Conservation (phyloP, 306 rosid genomes). For the Lithocarpus polystachyus region DNA sequence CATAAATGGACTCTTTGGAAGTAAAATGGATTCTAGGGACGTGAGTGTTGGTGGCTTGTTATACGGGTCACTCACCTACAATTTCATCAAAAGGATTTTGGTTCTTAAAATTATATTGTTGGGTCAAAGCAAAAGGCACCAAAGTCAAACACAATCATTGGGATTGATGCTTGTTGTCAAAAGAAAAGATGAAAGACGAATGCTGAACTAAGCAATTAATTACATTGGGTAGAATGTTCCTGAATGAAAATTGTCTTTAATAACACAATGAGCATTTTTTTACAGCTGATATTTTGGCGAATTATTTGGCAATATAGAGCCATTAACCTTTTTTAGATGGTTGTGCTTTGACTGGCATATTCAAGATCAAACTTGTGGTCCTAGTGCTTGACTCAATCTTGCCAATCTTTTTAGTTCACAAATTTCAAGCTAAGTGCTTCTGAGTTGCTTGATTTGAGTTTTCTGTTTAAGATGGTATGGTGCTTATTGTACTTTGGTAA, state of each 20-base stretch:
- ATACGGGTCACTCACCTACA: not conserved
- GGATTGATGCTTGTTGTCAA: not conserved
- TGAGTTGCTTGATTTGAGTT: not conserved
- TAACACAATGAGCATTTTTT: not conserved
- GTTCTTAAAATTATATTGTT: not conserved
- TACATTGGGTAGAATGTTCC: not conserved
- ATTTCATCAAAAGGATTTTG: not conserved
- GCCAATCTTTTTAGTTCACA: not conserved
- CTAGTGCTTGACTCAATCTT: not conserved
- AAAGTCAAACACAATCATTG: not conserved
- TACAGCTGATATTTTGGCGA: not conserved
- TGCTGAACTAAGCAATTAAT: not conserved
- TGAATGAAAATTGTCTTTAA: not conserved
- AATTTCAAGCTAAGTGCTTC: not conserved
- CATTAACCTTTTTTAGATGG: not conserved
- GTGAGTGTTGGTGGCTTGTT: not conserved
- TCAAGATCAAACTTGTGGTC: not conserved
- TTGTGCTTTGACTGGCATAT: not conserved
- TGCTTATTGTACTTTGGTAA: slow-evolving; percentile 2
- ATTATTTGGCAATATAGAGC: not conserved
- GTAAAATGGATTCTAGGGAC: not conserved
- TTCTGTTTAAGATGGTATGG: slow-evolving; percentile 4
- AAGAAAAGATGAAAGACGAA: not conserved
- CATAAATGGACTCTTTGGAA: not conserved
- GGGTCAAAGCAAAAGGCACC: not conserved